A percentile compares a stretch with the other conserved stretches of the same genome.
phyloP scores from a whole-genome alignment of 73 alveolate genomes.

The Paramecium pentaurelia region DNA sequence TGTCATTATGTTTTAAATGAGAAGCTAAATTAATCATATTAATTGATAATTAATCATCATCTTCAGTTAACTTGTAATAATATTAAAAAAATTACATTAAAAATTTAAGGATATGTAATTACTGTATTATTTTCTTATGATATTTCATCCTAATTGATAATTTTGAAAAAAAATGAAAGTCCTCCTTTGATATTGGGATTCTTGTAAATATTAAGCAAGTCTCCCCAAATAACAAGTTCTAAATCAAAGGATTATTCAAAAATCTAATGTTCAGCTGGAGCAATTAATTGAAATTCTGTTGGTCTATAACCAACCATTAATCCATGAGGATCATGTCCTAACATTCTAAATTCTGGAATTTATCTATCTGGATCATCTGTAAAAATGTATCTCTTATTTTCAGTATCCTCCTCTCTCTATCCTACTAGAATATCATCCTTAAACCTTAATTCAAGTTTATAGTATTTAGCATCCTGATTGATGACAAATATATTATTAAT shows the following conservation, averaged over 20 bases:
- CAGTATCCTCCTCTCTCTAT: not conserved
- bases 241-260: not conserved
- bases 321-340: constrained; percentile 34
- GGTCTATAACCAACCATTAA: constrained; percentile 44
- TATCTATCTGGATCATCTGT: not conserved
- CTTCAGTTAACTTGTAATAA: not conserved
- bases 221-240: not conserved
- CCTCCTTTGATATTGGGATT: not conserved
- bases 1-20: not conserved
- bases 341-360: constrained; percentile 29
- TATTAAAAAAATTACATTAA: not conserved
- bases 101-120: not conserved
- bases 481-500: not conserved
- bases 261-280: constrained; percentile 1
- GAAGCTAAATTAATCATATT: constrained; percentile 20
- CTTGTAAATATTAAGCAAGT: not conserved
- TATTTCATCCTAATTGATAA: not conserved
- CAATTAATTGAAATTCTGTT: not conserved
- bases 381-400: not conserved
- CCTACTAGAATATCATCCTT: not conserved
- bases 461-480: constrained; percentile 21
- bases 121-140: not conserved
- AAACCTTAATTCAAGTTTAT: constrained; percentile 15
- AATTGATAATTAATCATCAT: not conserved
- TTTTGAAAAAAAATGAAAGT: not conserved